phyloP scores from a whole-genome alignment of 768 basidiomycete species.

The Agrocybe pediades region DNA sequence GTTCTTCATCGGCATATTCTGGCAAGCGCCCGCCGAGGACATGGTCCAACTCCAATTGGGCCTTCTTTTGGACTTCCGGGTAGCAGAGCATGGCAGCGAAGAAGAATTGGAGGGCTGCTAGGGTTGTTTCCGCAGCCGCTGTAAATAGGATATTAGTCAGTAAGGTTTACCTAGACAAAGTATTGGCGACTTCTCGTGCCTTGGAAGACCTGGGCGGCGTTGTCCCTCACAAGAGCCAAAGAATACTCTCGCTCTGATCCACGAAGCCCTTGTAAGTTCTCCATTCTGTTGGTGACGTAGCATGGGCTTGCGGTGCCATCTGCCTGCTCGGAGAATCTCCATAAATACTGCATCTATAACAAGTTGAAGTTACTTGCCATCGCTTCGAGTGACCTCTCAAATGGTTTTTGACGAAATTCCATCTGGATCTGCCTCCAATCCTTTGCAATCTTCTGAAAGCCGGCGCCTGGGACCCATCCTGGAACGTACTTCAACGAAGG shows the following conservation, averaged over 20 bases:
- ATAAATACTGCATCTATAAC: not conserved
- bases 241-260: too few relatives aligned
- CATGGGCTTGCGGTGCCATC: not conserved
- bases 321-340: not conserved
- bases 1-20: conserved; percentile 34
- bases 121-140: conserved; percentile 30
- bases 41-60: conserved; percentile 39
- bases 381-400: conserved; percentile 21
- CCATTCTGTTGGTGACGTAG: too few relatives aligned
- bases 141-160: conserved; percentile 5
- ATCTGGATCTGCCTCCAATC: conserved; percentile 41
- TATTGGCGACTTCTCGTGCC: too few relatives aligned
- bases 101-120: conserved; percentile 29
- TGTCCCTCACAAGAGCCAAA: too few relatives aligned
- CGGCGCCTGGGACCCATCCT: conserved; percentile 59
- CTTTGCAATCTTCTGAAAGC: conserved; percentile 53
- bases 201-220: too few relatives aligned
- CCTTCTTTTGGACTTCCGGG: conserved; percentile 37
- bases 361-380: conserved; percentile 17
- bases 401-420: conserved; percentile 40
- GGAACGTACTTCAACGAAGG: conserved; percentile 49
- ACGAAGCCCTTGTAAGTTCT: too few relatives aligned
- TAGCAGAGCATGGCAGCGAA: conserved; percentile 40
- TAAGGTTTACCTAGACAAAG: not conserved
- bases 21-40: conserved; percentile 39